These are phyloP conservation scores for Fusarium mexicanum DNA, from an alignment of 2,329 filamentous ascomycete species.

Conservation along the genomic window DNA sequence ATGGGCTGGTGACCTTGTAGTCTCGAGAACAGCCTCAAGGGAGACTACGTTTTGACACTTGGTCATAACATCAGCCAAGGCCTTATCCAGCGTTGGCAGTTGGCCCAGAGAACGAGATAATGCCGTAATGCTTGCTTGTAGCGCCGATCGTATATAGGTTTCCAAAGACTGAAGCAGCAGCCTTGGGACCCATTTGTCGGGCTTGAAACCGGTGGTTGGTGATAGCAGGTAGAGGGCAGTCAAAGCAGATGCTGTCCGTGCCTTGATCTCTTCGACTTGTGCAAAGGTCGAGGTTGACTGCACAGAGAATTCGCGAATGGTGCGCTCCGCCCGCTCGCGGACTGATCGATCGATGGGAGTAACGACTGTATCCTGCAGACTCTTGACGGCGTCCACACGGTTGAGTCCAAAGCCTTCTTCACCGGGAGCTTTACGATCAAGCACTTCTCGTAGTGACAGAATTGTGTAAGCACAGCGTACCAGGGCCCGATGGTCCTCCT, in stretches of 20 bases:
- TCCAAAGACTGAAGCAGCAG: constrained; percentile 81
- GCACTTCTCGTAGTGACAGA: constrained; percentile 77
- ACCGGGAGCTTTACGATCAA: constrained; percentile 72
- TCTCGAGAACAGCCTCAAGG: constrained; percentile 79
- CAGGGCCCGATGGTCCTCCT: constrained; percentile 80
- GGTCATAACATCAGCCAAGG: constrained; percentile 81
- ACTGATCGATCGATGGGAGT: constrained; percentile 78
- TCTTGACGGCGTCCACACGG: constrained; percentile 75
- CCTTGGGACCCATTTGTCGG: constrained; percentile 70
- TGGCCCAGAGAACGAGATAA: constrained; percentile 81
- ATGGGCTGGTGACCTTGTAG: constrained; percentile 73
- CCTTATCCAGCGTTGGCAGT: constrained; percentile 82
- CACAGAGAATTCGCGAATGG: constrained; percentile 85
- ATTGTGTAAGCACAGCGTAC: constrained; percentile 85
- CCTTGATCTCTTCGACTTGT: constrained; percentile 78
- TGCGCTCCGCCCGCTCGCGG: constrained; percentile 78
- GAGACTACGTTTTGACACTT: constrained; percentile 93
- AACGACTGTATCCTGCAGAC: constrained; percentile 75
- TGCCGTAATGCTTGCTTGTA: constrained; percentile 80
- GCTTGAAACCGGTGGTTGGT: constrained; percentile 64
- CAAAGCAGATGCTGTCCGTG: constrained; percentile 77
- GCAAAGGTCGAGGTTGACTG: constrained; percentile 65
- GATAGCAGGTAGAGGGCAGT: constrained; percentile 84
- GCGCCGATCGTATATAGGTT: constrained; percentile 80
- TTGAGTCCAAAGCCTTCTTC: constrained; percentile 83